A percentile compares a stretch with the other conserved stretches of the same genome.
Evolutionary conservation across 495 filamentous ascomycete species (phyloP).

Genomic region (Xylaria grammica): DNA sequence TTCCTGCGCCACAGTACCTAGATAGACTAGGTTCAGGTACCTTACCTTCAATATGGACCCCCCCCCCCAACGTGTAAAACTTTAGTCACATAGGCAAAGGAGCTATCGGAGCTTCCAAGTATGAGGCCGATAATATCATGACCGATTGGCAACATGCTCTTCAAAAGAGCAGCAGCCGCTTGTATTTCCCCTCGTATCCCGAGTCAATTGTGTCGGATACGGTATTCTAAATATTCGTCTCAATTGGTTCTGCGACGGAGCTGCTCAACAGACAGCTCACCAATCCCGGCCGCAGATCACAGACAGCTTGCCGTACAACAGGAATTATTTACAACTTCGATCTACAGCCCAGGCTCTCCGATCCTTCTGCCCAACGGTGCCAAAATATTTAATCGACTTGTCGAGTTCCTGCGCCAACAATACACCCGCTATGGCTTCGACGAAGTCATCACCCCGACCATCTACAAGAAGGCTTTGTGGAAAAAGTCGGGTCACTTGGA

Average conservation of each 20-base stretch:
- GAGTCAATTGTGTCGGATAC: slow-evolving; percentile 24
- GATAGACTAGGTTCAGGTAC: too few species aligned
- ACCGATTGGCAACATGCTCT: slow-evolving; percentile 33
- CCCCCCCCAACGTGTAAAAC: too few species aligned
- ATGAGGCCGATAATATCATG: slow-evolving; percentile 20
- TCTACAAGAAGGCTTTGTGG: slow-evolving; percentile 93
- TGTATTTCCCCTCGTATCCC: slow-evolving; percentile 21
- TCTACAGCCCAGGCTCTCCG: slow-evolving; percentile 85
- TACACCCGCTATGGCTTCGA: slow-evolving; percentile 88
- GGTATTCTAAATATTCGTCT: slow-evolving; percentile 10
- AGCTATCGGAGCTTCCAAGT: neutral
- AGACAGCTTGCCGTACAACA: slow-evolving; percentile 72
- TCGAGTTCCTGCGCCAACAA: slow-evolving; percentile 83
- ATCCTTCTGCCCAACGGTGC: slow-evolving; percentile 88
- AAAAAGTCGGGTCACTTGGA: slow-evolving; percentile 89
- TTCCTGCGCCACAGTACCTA: too few species aligned
- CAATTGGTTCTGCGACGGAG: slow-evolving; percentile 24
- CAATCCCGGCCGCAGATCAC: slow-evolving; percentile 63
- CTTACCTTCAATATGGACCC: neutral
- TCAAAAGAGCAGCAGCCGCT: slow-evolving; percentile 24
- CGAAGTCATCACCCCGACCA: slow-evolving; percentile 90
- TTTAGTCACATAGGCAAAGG: too few species aligned
- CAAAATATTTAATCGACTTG: slow-evolving; percentile 84
- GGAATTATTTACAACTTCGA: slow-evolving; percentile 77
- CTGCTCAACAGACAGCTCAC: slow-evolving; percentile 34